Evolutionary conservation across 2,329 filamentous ascomycete species (phyloP).

Genomic region (Aspergillus jensenii): DNA sequence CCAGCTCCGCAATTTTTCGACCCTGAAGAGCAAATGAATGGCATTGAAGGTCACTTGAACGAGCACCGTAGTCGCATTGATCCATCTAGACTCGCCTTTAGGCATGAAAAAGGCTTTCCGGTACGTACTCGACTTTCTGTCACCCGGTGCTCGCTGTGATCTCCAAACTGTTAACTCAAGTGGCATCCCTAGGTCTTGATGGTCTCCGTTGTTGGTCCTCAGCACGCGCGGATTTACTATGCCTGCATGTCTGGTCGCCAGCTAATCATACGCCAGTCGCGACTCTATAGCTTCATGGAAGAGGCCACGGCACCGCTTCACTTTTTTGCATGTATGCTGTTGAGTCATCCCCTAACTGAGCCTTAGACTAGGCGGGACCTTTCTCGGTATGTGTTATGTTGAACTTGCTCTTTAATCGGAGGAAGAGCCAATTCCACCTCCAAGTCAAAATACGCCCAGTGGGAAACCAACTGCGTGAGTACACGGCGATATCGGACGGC

Average conservation of each 20-base stretch:
- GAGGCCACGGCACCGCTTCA: background rate
- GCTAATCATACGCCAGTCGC: background rate
- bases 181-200: background rate
- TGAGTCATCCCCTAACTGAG: background rate
- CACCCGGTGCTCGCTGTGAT: background rate
- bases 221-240: constrained; percentile 5
- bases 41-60: background rate
- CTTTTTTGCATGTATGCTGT: background rate
- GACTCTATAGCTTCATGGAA: background rate
- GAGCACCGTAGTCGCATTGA: background rate
- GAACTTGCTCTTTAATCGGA: no score
- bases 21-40: background rate
- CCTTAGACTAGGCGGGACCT: background rate
- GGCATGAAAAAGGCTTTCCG: background rate
- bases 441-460: no score
- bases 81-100: background rate
- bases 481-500: no score
- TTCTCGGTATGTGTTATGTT: no score
- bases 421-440: no score
- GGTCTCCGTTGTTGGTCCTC: background rate
- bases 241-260: background rate
- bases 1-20: background rate
- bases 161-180: background rate
- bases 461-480: no score
- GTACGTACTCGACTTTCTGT: background rate